Percentiles rank a stretch among this genome's conserved stretches.
phyloP scores from a whole-genome alignment of 257 asterid genomes.

The Primulina eburnea region DNA sequence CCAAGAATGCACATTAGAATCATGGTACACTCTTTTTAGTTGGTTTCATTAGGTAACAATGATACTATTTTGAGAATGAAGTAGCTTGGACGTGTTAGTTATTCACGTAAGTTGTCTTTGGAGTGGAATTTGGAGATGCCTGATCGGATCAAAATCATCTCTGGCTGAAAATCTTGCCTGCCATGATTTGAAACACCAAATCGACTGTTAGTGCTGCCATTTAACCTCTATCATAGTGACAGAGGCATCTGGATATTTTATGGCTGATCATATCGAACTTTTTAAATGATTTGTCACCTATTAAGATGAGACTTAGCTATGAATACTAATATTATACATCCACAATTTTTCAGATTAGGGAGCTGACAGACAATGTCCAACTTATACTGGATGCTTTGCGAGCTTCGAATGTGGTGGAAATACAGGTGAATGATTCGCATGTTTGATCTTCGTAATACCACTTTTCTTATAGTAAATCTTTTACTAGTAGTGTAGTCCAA shows the following conservation, averaged over 20 bases:
- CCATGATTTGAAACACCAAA: neutral
- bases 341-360: neutral
- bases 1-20: too few species aligned
- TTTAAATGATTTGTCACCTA: neutral
- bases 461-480: too few species aligned
- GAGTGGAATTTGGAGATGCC: too few species aligned
- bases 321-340: neutral
- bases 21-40: neutral
- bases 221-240: neutral
- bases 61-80: neutral
- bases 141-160: too few species aligned
- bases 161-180: neutral
- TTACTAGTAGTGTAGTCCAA: too few species aligned
- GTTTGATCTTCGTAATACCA: neutral
- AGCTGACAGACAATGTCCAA: neutral
- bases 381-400: neutral
- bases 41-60: neutral
- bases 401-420: neutral
- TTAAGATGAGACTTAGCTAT: neutral
- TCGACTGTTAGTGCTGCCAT: neutral
- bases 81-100: too few species aligned
- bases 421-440: neutral
- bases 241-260: neutral
- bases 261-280: neutral
- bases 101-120: too few species aligned